These are phyloP conservation scores for Penicillium sp. DNA, from an alignment of 2,329 filamentous ascomycete genomes.

Conservation along the genomic window DNA sequence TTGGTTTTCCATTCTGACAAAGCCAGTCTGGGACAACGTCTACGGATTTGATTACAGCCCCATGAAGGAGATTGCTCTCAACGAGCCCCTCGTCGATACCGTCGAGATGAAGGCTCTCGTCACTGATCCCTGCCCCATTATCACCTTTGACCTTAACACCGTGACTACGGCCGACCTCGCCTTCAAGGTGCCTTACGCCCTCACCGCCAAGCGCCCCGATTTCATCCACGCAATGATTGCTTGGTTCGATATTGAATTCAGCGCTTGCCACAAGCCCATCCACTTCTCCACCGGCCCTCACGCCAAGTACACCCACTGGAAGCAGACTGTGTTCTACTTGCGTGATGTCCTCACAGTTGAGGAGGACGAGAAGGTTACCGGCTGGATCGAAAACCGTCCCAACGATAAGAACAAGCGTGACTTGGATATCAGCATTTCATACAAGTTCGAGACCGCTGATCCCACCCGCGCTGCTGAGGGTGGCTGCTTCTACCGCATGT, in stretches of 20 bases:
- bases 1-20: constrained; percentile 24
- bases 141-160: constrained; percentile 90
- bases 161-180: constrained; percentile 78
- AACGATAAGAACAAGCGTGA: constrained; percentile 94
- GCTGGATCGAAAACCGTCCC: constrained; percentile 74
- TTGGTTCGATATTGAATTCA: constrained; percentile 99
- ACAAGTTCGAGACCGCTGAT: constrained; percentile 75
- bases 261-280: constrained; percentile 96
- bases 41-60: constrained; percentile 97
- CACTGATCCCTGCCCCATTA: constrained; percentile 78
- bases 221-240: constrained; percentile 95
- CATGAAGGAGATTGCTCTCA: constrained; percentile 87
- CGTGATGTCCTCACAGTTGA: constrained; percentile 89
- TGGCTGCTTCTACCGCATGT: constrained; percentile 72
- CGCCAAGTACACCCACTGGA: constrained; percentile 99
- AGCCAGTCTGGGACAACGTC: constrained; percentile 94
- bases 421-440: constrained; percentile 83
- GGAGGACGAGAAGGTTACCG: constrained; percentile 73
- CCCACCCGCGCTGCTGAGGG: constrained; percentile 65
- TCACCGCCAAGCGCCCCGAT: constrained; percentile 78
- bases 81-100: constrained; percentile 94
- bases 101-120: constrained; percentile 97
- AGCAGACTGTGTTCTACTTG: constrained; percentile 98
- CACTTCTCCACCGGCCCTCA: constrained; percentile 95
- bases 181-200: constrained; percentile 73